These are phyloP conservation scores for Begonia masoniana DNA, from an alignment of 306 rosid genomes.

Conservation along the genomic window DNA sequence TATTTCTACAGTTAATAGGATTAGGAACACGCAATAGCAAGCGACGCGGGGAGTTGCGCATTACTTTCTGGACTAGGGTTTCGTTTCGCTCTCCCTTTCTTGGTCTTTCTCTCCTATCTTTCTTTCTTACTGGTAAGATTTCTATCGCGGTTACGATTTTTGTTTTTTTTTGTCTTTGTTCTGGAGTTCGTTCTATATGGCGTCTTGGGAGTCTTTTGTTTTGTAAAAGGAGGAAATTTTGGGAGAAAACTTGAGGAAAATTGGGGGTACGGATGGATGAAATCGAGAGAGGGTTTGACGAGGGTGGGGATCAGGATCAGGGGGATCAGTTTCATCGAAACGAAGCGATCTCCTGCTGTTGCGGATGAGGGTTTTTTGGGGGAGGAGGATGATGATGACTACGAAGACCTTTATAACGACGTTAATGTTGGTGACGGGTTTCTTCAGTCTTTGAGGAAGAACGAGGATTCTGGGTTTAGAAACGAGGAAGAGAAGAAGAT, in stretches of 20 bases:
- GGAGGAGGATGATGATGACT: constrained; percentile 90
- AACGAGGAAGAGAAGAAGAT: constrained; percentile 48
- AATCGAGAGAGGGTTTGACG: constrained; percentile 48
- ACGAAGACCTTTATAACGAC: constrained; percentile 92
- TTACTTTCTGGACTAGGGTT: neutral
- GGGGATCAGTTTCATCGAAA: constrained; percentile 89
- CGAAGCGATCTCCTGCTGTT: constrained; percentile 96
- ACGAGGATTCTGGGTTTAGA: constrained; percentile 45
- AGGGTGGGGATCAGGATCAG: constrained; percentile 63
- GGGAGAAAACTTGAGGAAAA: neutral
- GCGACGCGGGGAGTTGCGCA: neutral
- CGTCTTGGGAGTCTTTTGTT: neutral
- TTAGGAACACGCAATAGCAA: too few species aligned
- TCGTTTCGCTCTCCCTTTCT: neutral
- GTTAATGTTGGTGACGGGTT: constrained; percentile 94
- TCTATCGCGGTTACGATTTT: neutral
- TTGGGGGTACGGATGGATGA: constrained; percentile 36
- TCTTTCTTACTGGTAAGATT: neutral
- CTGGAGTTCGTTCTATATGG: neutral
- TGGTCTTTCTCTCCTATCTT: neutral
- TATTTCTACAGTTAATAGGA: too few species aligned
- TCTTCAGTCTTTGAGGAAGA: constrained; percentile 65
- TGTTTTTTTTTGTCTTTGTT: neutral
- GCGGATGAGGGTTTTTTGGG: constrained; percentile 78
- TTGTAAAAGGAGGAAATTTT: neutral